Conservation (phyloP, 352 stramenopile species). For the Phytophthora cactorum region DNA sequence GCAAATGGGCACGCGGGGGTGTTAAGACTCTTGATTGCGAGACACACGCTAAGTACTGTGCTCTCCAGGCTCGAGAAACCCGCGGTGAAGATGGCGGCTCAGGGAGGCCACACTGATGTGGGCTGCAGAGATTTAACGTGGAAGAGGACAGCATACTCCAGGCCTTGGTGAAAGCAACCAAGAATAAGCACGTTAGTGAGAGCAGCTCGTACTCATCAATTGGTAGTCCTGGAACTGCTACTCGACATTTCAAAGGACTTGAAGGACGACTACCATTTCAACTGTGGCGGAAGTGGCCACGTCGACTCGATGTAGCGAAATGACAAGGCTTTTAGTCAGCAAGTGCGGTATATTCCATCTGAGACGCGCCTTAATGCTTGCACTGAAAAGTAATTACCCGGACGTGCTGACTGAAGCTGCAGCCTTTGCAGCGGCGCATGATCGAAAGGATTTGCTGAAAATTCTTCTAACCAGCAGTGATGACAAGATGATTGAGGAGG, state of each 20-base stretch:
- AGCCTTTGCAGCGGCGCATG: not conserved
- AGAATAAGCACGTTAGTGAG: too few relatives aligned
- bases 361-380: not conserved
- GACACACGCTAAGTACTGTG: too few relatives aligned
- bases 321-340: not conserved
- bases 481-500: not conserved
- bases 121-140: too few relatives aligned
- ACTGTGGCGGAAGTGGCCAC: not conserved
- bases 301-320: not conserved
- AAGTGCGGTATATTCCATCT: not conserved
- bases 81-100: not conserved
- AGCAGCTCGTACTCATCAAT: not conserved
- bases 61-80: not conserved
- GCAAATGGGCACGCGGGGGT: not conserved
- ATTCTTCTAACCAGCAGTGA: not conserved
- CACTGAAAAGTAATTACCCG: not conserved
- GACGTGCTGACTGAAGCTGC: not conserved
- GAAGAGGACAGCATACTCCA: too few relatives aligned
- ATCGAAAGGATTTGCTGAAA: not conserved
- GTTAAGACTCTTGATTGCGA: not conserved
- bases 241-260: not conserved
- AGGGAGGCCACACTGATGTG: not conserved
- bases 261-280: not conserved
- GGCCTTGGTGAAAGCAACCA: too few relatives aligned
- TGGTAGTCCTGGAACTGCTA: not conserved